Percentiles rank a stretch among this genome's conserved stretches.
Evolutionary conservation across 148 eudicot genomes (phyloP).

Genomic region (Dianthus caryophyllus): DNA sequence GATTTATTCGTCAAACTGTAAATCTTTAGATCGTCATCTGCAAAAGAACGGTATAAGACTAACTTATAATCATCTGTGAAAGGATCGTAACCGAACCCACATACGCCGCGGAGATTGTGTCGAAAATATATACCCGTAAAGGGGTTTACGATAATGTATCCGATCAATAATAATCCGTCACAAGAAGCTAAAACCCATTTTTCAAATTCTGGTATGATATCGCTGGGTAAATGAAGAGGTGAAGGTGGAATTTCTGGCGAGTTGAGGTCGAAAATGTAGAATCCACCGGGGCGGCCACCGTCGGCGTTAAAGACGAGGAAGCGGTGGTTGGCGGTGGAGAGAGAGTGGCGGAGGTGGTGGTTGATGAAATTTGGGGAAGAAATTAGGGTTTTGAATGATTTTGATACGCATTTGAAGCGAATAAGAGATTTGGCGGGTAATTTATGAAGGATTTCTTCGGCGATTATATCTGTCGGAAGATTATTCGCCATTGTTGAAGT

Average conservation of each 20-base stretch:
- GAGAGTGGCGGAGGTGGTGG: constrained; percentile 9
- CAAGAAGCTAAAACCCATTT: neutral
- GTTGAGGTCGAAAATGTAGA: neutral
- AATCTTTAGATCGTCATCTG: too few species aligned
- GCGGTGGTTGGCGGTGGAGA: neutral
- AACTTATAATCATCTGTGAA: too few species aligned
- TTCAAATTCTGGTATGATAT: neutral
- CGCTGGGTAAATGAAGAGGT: neutral
- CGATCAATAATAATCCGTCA: neutral
- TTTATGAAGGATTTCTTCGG: constrained; percentile 5
- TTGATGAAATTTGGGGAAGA: neutral
- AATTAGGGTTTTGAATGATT: constrained; percentile 2
- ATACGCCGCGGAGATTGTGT: too few species aligned
- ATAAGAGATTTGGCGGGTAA: neutral
- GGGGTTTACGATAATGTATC: neutral
- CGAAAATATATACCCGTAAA: too few species aligned
- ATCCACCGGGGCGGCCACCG: too few species aligned
- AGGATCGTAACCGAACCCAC: constrained; percentile 2
- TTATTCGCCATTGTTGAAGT: neutral
- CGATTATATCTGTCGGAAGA: neutral
- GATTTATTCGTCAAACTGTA: too few species aligned
- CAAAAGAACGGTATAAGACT: too few species aligned
- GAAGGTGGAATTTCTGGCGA: neutral
- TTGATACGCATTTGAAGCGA: constrained; percentile 18
- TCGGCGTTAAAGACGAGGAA: neutral